phyloP scores from a whole-genome alignment of 2,329 filamentous ascomycete genomes.

The Talaromyces sp. region DNA sequence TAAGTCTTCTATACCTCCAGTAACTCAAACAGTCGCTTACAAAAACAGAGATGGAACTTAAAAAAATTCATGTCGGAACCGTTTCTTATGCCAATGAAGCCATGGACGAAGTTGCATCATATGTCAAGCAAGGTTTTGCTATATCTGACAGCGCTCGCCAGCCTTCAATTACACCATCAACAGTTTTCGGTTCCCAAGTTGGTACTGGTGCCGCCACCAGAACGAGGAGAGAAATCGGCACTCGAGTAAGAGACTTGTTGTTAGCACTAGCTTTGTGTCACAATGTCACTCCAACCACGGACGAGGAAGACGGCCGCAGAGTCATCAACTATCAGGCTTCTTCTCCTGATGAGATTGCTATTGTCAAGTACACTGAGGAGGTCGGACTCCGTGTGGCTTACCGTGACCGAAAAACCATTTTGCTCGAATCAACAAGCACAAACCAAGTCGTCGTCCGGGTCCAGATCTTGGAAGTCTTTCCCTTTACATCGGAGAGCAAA shows the following conservation, averaged over 20 bases:
- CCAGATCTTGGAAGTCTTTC: constrained; percentile 88
- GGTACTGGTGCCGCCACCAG: constrained; percentile 65
- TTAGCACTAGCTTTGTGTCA: constrained; percentile 90
- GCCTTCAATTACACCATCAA: constrained; percentile 72
- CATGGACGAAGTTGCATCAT: constrained; percentile 92
- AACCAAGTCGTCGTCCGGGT: constrained; percentile 76
- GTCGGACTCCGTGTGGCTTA: constrained; percentile 82
- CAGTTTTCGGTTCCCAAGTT: constrained; percentile 62
- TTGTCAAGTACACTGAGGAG: constrained; percentile 91
- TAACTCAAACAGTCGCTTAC: constrained; percentile 25
- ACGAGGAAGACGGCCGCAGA: constrained; percentile 74
- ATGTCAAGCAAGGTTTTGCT: constrained; percentile 78
- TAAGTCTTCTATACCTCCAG: constrained; percentile 30
- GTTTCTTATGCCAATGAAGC: constrained; percentile 98
- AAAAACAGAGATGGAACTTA: constrained; percentile 85
- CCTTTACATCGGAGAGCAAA: constrained; percentile 96
- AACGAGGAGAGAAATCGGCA: constrained; percentile 88
- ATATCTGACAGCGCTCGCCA: constrained; percentile 48
- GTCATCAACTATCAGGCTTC: constrained; percentile 92
- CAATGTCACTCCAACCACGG: constrained; percentile 89
- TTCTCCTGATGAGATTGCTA: constrained; percentile 96
- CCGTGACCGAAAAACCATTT: constrained; percentile 83
- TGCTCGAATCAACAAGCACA: constrained; percentile 72
- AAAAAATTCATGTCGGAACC: constrained; percentile 96
- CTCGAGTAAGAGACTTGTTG: constrained; percentile 88